Evolutionary conservation across 345 rosid species (phyloP).

Genomic region (Eucalyptus shirleyi): DNA sequence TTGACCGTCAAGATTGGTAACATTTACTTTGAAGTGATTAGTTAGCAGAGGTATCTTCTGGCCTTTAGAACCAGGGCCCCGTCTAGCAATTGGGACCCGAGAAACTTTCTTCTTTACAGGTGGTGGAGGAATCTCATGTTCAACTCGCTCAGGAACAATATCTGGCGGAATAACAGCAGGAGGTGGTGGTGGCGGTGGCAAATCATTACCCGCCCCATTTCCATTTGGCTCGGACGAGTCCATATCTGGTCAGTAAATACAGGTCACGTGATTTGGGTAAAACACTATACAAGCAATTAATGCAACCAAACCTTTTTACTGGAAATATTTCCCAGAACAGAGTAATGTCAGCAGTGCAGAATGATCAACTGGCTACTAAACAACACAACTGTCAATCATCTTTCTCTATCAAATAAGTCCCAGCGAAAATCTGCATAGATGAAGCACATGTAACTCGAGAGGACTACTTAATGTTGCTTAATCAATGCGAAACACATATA

Average conservation of each 20-base stretch:
- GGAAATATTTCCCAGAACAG: neutral
- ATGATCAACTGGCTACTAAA: neutral
- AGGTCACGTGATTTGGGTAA: neutral
- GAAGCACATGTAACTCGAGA: neutral
- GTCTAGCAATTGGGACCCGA: slow-evolving; percentile 21
- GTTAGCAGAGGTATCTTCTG: slow-evolving; percentile 9
- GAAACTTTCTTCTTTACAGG: slow-evolving; percentile 10
- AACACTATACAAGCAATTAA: neutral
- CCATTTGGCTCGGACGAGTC: neutral
- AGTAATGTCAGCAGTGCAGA: neutral
- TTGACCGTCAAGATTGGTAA: slow-evolving; percentile 10
- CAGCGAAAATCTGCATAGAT: neutral
- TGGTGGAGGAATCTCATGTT: neutral
- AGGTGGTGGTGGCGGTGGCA: slow-evolving; percentile 10
- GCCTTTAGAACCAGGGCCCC: slow-evolving; percentile 26
- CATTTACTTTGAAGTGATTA: slow-evolving; percentile 33
- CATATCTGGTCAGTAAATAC: neutral
- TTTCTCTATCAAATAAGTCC: neutral
- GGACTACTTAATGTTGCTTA: neutral
- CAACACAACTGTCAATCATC: neutral
- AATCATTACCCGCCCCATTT: neutral
- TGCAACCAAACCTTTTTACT: neutral
- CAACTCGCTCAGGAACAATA: slow-evolving; percentile 9
- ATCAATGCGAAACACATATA: neutral
- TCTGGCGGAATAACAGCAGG: slow-evolving; percentile 15